A percentile compares a stretch with the other conserved stretches of the same genome.
These are phyloP conservation scores for Cydonia oblonga DNA, from an alignment of 331 rosid species.

Conservation along the genomic window DNA sequence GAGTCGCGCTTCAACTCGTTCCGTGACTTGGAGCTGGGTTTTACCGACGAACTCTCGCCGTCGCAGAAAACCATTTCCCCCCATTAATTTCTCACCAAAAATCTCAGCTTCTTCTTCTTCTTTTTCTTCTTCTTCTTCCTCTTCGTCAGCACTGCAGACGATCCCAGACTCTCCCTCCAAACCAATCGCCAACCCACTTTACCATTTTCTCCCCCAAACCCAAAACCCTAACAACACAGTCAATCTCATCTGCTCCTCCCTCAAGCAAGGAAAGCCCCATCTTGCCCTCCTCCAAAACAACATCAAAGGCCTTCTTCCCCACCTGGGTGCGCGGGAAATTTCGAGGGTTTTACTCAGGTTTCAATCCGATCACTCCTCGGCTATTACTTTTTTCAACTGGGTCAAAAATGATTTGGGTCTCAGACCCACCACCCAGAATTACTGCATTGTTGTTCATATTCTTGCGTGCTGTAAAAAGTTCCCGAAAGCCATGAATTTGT, in stretches of 20 bases:
- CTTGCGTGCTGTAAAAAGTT: slow-evolving; percentile 51
- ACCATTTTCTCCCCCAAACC: slow-evolving; percentile 59
- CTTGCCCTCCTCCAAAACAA: slow-evolving; percentile 42
- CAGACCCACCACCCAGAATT: slow-evolving; percentile 41
- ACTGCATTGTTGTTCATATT: slow-evolving; percentile 48
- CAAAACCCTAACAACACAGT: slow-evolving; percentile 75
- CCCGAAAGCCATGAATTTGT: slow-evolving; percentile 47
- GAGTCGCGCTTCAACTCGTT: too few relatives aligned
- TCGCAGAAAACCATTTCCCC: slow-evolving; percentile 1
- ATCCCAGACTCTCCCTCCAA: slow-evolving; percentile 33
- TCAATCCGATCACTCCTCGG: slow-evolving; percentile 63
- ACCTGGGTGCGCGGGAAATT: slow-evolving; percentile 49
- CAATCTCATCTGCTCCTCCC: slow-evolving; percentile 45
- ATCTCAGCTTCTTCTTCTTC: slow-evolving; percentile 18
- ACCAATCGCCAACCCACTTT: slow-evolving; percentile 50
- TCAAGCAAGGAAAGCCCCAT: slow-evolving; percentile 25
- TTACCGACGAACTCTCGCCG: background rate
- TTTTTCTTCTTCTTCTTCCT: background rate
- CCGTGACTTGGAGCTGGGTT: slow-evolving; percentile 13
- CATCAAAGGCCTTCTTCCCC: slow-evolving; percentile 47
- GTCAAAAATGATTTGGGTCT: slow-evolving; percentile 46
- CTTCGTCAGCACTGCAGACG: slow-evolving; percentile 37
- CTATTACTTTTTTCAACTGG: slow-evolving; percentile 65
- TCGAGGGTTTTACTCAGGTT: slow-evolving; percentile 68
- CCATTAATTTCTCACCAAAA: background rate